Conservation (phyloP, 306 rosid species). For the Quercus aquifolioides region DNA sequence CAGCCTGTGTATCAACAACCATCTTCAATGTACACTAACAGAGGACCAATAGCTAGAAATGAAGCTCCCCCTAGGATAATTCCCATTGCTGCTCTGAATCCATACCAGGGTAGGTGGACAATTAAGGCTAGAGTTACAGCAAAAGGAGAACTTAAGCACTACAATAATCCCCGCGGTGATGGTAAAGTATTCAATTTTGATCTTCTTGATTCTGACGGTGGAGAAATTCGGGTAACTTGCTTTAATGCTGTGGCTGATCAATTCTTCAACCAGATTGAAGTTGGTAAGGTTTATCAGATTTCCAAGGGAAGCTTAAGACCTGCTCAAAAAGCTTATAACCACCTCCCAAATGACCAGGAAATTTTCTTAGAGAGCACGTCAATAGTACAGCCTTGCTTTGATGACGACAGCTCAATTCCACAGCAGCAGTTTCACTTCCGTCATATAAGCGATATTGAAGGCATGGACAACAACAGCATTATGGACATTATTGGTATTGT, state of each 20-base stretch:
- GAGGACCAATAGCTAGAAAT: constrained; percentile 68
- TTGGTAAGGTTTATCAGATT: constrained; percentile 65
- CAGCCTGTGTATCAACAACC: constrained; percentile 63
- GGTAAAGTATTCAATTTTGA: constrained; percentile 95
- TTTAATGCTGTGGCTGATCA: constrained; percentile 82
- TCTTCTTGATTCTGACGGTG: constrained; percentile 75
- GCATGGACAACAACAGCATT: constrained; percentile 56
- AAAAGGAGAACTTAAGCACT: constrained; percentile 72
- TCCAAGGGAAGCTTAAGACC: constrained; percentile 72
- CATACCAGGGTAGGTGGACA: constrained; percentile 73
- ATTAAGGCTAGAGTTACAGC: constrained; percentile 89
- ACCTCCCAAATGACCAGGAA: constrained; percentile 69
- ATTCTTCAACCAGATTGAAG: constrained; percentile 66
- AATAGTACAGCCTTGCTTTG: constrained; percentile 55
- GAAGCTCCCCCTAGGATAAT: constrained; percentile 75
- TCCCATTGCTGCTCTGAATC: constrained; percentile 78
- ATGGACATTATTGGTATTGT: constrained; percentile 82
- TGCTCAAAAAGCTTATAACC: constrained; percentile 70
- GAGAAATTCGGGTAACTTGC: constrained; percentile 89
- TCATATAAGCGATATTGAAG: constrained; percentile 57
- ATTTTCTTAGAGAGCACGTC: constrained; percentile 61
- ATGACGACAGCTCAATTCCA: constrained; percentile 72
- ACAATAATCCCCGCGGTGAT: constrained; percentile 70
- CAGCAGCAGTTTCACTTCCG: constrained; percentile 60
- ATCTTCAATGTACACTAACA: constrained; percentile 59